Percentiles rank a stretch among this genome's conserved stretches.
These are phyloP conservation scores for Metschnikowia matae DNA, from an alignment of 805 yeast species.

Conservation along the genomic window DNA sequence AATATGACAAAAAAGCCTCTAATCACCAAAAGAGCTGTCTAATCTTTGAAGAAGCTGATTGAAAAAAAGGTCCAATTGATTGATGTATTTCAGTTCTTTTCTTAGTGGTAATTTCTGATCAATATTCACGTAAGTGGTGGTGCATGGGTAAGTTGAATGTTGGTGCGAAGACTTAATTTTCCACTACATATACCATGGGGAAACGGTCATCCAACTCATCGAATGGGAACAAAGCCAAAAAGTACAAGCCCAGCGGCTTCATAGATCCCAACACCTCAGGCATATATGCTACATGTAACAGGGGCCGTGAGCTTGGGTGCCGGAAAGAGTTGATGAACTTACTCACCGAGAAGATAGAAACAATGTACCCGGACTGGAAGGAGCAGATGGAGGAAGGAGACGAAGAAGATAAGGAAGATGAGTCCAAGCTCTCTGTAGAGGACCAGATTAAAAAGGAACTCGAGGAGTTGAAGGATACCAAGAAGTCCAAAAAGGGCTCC, in stretches of 20 bases:
- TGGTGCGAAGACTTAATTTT: constrained; percentile 1
- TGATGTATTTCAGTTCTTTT: background rate
- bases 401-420: constrained; percentile 21
- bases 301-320: constrained; percentile 75
- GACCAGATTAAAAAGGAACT: constrained; percentile 71
- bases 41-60: background rate
- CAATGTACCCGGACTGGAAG: constrained; percentile 27
- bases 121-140: background rate
- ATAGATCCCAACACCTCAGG: constrained; percentile 87
- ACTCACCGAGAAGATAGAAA: constrained; percentile 40
- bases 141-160: background rate
- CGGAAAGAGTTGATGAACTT: constrained; percentile 65
- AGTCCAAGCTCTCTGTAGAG: constrained; percentile 55
- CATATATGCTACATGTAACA: constrained; percentile 81
- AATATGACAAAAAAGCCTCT: background rate
- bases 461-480: constrained; percentile 50
- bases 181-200: constrained; percentile 12
- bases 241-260: constrained; percentile 47
- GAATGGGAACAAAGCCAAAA: constrained; percentile 30
- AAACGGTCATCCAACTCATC: constrained; percentile 21
- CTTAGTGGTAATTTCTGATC: background rate
- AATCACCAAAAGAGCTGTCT: background rate
- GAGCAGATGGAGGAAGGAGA: constrained; percentile 19
- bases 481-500: constrained; percentile 37
- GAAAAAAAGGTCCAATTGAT: background rate